Base-by-base conservation (phyloP, 1,284 basidiomycete genomes). In the Cryptococcus wingfieldii region DNA sequence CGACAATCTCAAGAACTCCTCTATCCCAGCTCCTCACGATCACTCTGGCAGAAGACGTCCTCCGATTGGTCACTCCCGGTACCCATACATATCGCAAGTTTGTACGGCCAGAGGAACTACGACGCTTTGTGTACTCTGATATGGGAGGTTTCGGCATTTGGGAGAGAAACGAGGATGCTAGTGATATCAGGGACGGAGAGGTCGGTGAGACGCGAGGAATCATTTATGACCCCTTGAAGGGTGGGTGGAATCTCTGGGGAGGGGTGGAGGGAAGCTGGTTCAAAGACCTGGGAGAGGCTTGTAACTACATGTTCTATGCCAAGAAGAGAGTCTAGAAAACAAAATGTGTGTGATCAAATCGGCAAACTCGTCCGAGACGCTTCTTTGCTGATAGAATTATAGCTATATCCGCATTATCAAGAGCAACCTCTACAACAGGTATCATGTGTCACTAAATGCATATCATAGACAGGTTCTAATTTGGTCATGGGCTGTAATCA, bases 61-160 rank as follows among this genome's bases (percentile, higher is more conserved):
- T 96, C 14, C 82, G 88, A 1, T 82, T 91, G 64, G 96, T 98
- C 50, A 82, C 88, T 0, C 83, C 83, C 0, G 94, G 95, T 3
- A 98, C 96, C 5, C 96, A 99, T 75, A 92, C 90, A 0, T 88
- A 90, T 71, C 80, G 82, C 41, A 97, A 99, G 77, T 99, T 84
- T 74, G 81, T 99, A 70, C 89, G 90, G 63, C 91, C 95, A 1
- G 79, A 82, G 0, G 95, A 99, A 73, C 82, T 99, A n/a, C 78
- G 88, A 38, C 81, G 81, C 9, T 97, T 90, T 78, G 95, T 98
- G 77, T 80, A 83, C 53, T 78, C 73, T 34, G 75, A 84, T 64
- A 69, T 83, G 79, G 70, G 79, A 63, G 76, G 76, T 3, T 59
- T 74, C 75, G 77, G 54, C 54, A 70, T 56, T 44, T 74, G 63